Conservation (phyloP, 441 rosid species). For the Aleurites moluccanus region DNA sequence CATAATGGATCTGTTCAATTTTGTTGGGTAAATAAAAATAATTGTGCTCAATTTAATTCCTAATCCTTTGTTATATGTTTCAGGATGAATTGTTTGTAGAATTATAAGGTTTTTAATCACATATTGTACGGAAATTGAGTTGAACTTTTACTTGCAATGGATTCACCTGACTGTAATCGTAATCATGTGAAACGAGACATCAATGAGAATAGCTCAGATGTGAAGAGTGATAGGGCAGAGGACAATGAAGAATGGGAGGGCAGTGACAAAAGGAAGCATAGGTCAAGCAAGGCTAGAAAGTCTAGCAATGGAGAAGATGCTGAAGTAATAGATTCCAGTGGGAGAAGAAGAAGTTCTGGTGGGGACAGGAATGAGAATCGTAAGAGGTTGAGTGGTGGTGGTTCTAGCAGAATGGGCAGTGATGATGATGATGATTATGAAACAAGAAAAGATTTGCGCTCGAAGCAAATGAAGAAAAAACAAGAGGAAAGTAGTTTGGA, state of each 20-base stretch:
- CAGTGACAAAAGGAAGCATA: constrained; percentile 63
- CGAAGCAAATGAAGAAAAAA: constrained; percentile 69
- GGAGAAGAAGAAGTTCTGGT: constrained; percentile 56
- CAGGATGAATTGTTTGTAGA: constrained; percentile 14
- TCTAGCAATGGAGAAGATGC: constrained; percentile 53
- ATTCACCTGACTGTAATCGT: constrained; percentile 60
- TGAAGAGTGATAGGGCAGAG: constrained; percentile 46
- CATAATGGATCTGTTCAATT: not conserved
- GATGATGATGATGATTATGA: constrained; percentile 78
- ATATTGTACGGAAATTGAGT: not conserved
- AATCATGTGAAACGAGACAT: constrained; percentile 43
- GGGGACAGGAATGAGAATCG: constrained; percentile 64
- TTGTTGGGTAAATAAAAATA: not conserved
- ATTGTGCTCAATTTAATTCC: not conserved
- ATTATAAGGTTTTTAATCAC: not conserved
- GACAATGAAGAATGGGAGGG: constrained; percentile 66
- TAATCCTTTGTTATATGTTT: constrained; percentile 4
- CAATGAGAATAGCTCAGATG: constrained; percentile 43
- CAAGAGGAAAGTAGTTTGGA: constrained; percentile 95
- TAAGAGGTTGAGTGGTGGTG: constrained; percentile 56
- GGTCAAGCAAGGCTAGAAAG: constrained; percentile 61
- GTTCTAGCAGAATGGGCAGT: constrained; percentile 52
- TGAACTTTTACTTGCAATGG: constrained; percentile 39
- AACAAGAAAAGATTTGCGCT: constrained; percentile 45
- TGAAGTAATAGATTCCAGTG: constrained; percentile 52